Percentiles rank a stretch among this genome's conserved stretches.
phyloP scores from a whole-genome alignment of 1,139 yeast species.

The Arxiozyma heterogenica region DNA sequence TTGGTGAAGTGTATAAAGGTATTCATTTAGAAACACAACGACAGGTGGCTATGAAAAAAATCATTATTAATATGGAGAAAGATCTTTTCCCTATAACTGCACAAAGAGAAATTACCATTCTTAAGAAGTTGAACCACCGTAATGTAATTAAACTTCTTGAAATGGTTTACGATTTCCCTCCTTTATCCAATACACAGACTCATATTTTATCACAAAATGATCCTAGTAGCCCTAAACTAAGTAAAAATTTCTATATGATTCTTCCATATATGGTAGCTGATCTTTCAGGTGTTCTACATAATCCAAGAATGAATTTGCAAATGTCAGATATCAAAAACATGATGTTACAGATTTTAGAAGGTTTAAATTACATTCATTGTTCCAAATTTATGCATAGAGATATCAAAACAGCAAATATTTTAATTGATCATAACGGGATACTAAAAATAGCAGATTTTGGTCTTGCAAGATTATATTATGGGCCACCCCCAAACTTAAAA shows the following conservation, averaged over 20 bases:
- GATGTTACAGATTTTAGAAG: constrained; percentile 67
- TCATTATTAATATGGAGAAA: constrained; percentile 71
- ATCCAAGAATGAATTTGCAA: constrained; percentile 56
- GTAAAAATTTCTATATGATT: constrained; percentile 62
- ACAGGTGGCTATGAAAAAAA: constrained; percentile 77
- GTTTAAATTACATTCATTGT: constrained; percentile 75
- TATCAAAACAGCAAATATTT: constrained; percentile 86
- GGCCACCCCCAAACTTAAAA: constrained; percentile 50
- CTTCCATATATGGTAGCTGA: constrained; percentile 93
- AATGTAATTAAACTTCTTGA: constrained; percentile 76
- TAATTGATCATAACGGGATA: constrained; percentile 67
- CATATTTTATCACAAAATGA: background rate
- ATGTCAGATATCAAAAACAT: constrained; percentile 75
- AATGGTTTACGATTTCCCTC: constrained; percentile 56
- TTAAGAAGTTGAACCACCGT: constrained; percentile 59
- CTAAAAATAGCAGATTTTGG: constrained; percentile 93
- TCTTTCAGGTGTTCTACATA: constrained; percentile 83
- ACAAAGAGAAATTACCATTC: constrained; percentile 77
- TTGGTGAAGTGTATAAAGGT: constrained; percentile 79
- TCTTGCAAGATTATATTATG: constrained; percentile 72
- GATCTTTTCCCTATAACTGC: constrained; percentile 97
- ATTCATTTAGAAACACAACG: constrained; percentile 39
- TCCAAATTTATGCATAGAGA: constrained; percentile 73
- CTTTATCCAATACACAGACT: constrained; percentile 20
- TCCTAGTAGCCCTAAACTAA: constrained; percentile 5